Percentiles rank a stretch among this genome's conserved stretches.
These are phyloP conservation scores for Beta lomatogona DNA, from an alignment of 179 eudicot species.

Conservation along the genomic window DNA sequence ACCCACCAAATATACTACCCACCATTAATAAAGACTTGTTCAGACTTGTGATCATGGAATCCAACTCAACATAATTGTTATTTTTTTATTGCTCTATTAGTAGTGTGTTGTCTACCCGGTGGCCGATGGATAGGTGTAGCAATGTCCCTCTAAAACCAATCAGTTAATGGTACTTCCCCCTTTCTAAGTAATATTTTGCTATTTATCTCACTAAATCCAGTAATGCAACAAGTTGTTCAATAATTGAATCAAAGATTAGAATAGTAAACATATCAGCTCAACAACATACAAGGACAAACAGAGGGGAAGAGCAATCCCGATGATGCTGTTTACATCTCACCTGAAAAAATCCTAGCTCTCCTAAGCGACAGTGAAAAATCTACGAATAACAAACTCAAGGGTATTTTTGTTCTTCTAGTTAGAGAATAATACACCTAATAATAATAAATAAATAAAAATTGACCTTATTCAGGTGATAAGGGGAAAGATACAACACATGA, in stretches of 20 bases:
- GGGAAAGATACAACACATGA: not conserved
- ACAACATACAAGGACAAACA: slow-evolving; percentile 9
- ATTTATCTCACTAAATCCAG: not conserved
- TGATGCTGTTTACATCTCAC: not conserved
- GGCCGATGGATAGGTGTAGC: no score
- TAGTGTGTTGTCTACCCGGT: no score
- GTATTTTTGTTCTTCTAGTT: not conserved
- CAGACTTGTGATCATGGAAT: no score
- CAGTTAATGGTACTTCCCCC: not conserved
- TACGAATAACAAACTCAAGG: not conserved
- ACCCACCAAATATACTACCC: no score
- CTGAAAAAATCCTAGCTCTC: not conserved
- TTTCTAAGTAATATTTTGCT: not conserved
- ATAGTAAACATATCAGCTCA: not conserved
- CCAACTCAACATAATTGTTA: no score
- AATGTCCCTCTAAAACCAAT: no score
- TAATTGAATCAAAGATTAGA: not conserved
- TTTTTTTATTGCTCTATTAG: no score
- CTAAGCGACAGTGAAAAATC: not conserved
- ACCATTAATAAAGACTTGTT: no score
- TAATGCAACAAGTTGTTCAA: not conserved
- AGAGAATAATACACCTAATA: slow-evolving; percentile 2
- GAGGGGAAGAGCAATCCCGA: not conserved
- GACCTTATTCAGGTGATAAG: not conserved
- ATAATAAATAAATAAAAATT: not conserved